Base-by-base conservation (phyloP, 2,329 filamentous ascomycete genomes). In the Parastagonospora nodorum region DNA sequence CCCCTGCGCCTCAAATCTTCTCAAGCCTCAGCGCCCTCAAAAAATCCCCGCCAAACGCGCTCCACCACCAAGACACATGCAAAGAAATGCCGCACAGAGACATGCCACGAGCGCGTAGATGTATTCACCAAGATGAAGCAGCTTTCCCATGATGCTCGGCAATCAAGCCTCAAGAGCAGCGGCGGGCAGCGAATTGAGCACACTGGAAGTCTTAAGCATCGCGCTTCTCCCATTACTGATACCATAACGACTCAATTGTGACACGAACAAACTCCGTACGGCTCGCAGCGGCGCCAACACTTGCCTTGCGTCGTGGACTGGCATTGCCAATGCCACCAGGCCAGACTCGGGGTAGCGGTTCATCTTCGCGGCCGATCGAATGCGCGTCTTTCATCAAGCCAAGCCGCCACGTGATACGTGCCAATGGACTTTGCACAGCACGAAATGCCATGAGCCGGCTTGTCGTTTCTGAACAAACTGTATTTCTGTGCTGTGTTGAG, bases 341-440 rank as follows among this genome's bases (percentile, higher is more conserved):
- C 33, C 42, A 24, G 19, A 24, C 19, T 24, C 19, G 19, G 19
- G 19, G 19, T 24, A 24, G 19, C 19, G 19, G 19, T 24, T 24
- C 19, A 24, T 24, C 19, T 24, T 24, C 19, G 19, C 19, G 19
- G 39, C 50, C 27, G 42, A 49, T 43, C 45, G 16, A 29, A 19
- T 15, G 35, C 38, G 15, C 40, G 10, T 35, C 38, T 35, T 42
- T 55, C 44, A 48, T 45, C 14, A 12, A 37, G 53, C 56, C 53
- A 53, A 55, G 53, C 45, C 55, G 51, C 51, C 53, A 59, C 49
- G 58, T 57, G 55, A 50, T 48, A 39, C 42, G 14, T 40, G 49
- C 37, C 42, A 43, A 47, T 43, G 50, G 41, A 32, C 50, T 31
- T 14, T 43, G 35, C 32, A 35, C 27, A 19, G 43, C 15, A 16